Percentiles rank a stretch among this genome's conserved stretches.
Conservation (phyloP, 139 green algal genomes). For the Chlorella sp. region DNA sequence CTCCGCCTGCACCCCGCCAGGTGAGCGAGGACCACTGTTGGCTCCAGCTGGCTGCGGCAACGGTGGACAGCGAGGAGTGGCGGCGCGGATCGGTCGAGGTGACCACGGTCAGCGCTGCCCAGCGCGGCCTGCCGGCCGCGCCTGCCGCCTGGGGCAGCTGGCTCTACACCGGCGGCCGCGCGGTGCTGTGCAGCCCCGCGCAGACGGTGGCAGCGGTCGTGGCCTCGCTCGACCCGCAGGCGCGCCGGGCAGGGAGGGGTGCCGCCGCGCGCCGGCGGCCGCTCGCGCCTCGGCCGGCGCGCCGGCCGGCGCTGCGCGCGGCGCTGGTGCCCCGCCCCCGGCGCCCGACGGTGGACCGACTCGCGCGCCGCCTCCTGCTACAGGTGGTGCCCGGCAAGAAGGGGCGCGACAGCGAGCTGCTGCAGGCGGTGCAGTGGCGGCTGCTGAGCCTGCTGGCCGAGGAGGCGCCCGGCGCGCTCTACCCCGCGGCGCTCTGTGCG, state of each 20-base stretch:
- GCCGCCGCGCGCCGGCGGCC: too few relatives aligned
- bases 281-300: too few relatives aligned
- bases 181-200: slow-evolving; percentile 31
- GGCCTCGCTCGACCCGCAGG: slow-evolving; percentile 32
- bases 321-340: not conserved
- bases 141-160: slow-evolving; percentile 39
- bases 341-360: not conserved
- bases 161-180: slow-evolving; percentile 48
- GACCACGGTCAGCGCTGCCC: slow-evolving; percentile 41
- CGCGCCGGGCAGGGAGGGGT: too few relatives aligned
- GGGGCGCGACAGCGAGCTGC: slow-evolving; percentile 11
- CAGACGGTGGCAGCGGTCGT: slow-evolving; percentile 41
- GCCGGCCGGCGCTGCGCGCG: not conserved
- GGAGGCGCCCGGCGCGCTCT: slow-evolving; percentile 19
- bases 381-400: too few relatives aligned
- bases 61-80: not conserved
- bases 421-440: slow-evolving; percentile 31
- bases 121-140: slow-evolving; percentile 31
- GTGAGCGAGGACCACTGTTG: slow-evolving; percentile 52
- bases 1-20: slow-evolving; percentile 6
- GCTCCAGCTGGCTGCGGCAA: slow-evolving; percentile 5
- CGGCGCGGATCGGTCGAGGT: slow-evolving; percentile 35
- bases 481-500: slow-evolving; percentile 38
- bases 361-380: not conserved
- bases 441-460: slow-evolving; percentile 28